phyloP scores from a whole-genome alignment of 805 yeast species.

The Pichia paraexigua region DNA sequence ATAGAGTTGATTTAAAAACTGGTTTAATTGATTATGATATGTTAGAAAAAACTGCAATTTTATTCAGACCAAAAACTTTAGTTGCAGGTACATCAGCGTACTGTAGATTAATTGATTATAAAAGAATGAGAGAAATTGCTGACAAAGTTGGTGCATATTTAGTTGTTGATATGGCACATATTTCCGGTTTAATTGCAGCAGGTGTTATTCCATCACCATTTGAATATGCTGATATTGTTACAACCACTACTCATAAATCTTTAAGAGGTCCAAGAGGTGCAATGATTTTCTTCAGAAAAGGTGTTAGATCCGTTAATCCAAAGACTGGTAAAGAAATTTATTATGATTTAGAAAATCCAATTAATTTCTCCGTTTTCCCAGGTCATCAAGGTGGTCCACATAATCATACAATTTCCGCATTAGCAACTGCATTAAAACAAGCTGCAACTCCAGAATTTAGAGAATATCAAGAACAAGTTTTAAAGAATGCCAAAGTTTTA shows the following conservation, averaged over 20 bases:
- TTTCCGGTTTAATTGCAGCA: constrained; percentile 92
- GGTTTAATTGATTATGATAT: constrained; percentile 95
- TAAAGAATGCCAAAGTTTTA: constrained; percentile 79
- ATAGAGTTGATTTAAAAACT: constrained; percentile 84
- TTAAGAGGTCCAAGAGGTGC: constrained; percentile 99
- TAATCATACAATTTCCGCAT: constrained; percentile 96
- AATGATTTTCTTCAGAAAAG: constrained; percentile 97
- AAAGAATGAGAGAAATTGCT: constrained; percentile 93
- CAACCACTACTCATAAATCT: constrained; percentile 98
- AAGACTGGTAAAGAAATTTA: constrained; percentile 88
- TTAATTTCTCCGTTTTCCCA: constrained; percentile 98
- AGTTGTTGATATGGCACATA: constrained; percentile 97
- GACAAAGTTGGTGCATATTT: constrained; percentile 96
- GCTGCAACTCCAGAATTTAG: constrained; percentile 85
- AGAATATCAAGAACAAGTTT: constrained; percentile 81
- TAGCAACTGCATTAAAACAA: constrained; percentile 95
- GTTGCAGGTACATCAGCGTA: constrained; percentile 99
- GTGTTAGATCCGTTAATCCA: constrained; percentile 75
- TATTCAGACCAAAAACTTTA: constrained; percentile 92
- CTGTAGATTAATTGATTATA: constrained; percentile 93
- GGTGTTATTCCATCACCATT: constrained; percentile 95
- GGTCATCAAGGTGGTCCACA: constrained; percentile 99
- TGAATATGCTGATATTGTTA: constrained; percentile 94
- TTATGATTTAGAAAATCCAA: constrained; percentile 89
- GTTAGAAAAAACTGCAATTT: constrained; percentile 80